These are phyloP conservation scores for maize (Zea mays) DNA, from an alignment of 176 grass and related monocot species.

Conservation along the genomic window Zm-B73-REFERENCE-NAM-5.0 NC_050097.1:58350501-58351000, in stretches of 20 bases:
- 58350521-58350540: background rate
- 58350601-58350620: constrained; percentile 40
- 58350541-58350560: background rate
- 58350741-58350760: constrained; percentile 31
- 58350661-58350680: background rate
- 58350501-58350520: background rate
- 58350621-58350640: constrained; percentile 37
- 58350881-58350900: background rate
- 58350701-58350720: background rate
- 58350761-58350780: constrained; percentile 40
- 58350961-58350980: background rate
- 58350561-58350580: background rate
- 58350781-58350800: constrained; percentile 31
- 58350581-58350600: constrained; percentile 33
- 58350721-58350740: background rate
- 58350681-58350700: background rate
- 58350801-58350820: constrained; percentile 39
- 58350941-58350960: constrained; percentile 6
- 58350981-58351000: background rate
- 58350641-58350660: constrained; percentile 5
- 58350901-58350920: background rate
- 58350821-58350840: constrained; percentile 20
- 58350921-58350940: background rate
- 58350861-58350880: background rate
- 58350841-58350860: background rate